These are phyloP conservation scores for Phytophthora sojae DNA, from an alignment of 352 stramenopile species.

Conservation along the genomic window DNA sequence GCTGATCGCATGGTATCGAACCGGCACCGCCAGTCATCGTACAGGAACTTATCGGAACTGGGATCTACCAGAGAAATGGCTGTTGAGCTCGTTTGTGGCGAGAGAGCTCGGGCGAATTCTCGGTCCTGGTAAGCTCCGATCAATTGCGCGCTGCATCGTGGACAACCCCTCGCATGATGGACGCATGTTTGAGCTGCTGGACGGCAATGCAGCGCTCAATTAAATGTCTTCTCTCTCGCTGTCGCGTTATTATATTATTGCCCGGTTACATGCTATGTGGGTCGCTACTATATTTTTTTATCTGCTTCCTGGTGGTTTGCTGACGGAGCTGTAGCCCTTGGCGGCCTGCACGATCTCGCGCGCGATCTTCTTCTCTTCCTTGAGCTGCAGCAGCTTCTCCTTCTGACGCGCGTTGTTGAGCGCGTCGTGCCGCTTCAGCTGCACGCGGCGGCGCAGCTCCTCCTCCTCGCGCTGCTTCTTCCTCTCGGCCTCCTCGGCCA, in stretches of 20 bases:
- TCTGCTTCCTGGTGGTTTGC: slow-evolving; percentile 32
- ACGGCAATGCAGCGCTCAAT: too few species aligned
- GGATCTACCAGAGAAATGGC: too few species aligned
- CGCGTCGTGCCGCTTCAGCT: slow-evolving; percentile 88
- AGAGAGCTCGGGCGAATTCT: too few species aligned
- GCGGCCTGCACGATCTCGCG: slow-evolving; percentile 86
- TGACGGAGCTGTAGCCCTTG: slow-evolving; percentile 63
- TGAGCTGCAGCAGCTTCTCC: slow-evolving; percentile 88
- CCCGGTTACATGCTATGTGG: slow-evolving; percentile 15
- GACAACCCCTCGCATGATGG: too few species aligned
- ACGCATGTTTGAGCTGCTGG: too few species aligned
- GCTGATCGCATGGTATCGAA: too few species aligned
- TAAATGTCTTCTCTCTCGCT: neutral
- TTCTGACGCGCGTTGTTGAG: slow-evolving; percentile 81
- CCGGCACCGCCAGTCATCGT: too few species aligned
- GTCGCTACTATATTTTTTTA: slow-evolving; percentile 19
- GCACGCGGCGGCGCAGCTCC: slow-evolving; percentile 87
- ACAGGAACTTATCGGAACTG: too few species aligned
- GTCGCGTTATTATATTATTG: slow-evolving; percentile 15
- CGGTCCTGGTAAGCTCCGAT: too few species aligned
- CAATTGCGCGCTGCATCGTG: too few species aligned
- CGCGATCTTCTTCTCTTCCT: slow-evolving; percentile 90
- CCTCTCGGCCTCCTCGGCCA: slow-evolving; percentile 83
- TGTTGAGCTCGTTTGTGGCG: too few species aligned
- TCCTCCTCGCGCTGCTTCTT: slow-evolving; percentile 84